Conservation (phyloP, 2,329 filamentous ascomycete species). For the Colletotrichum spinosum region DNA sequence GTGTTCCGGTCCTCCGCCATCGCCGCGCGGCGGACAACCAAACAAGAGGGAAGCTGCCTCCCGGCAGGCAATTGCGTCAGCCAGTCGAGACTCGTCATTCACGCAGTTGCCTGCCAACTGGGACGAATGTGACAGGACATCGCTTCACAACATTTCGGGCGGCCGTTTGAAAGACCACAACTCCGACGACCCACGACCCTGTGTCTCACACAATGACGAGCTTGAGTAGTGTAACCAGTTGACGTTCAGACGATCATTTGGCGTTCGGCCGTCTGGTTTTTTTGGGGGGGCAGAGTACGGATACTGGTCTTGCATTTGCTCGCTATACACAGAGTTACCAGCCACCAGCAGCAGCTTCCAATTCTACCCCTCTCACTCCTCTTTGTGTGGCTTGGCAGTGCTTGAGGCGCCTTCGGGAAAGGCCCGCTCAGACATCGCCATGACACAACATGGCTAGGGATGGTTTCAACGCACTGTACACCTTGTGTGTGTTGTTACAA, state of each 20-base stretch:
- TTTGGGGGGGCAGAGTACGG: too few species aligned
- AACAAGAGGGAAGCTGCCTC: background rate
- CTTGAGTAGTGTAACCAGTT: too few species aligned
- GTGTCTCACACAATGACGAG: too few species aligned
- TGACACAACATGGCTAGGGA: constrained; percentile 10
- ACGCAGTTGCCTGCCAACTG: too few species aligned
- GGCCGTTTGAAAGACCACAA: too few species aligned
- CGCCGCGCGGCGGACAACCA: constrained; percentile 21
- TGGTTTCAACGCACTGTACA: background rate
- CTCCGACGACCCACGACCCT: too few species aligned
- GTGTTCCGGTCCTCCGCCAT: background rate
- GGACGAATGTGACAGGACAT: too few species aligned
- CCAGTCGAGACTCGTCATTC: constrained; percentile 5
- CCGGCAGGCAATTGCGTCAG: constrained; percentile 26
- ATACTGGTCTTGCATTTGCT: constrained; percentile 27
- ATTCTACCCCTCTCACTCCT: background rate
- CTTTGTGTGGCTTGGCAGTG: constrained; percentile 28
- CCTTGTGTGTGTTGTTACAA: background rate
- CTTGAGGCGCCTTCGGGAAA: constrained; percentile 21
- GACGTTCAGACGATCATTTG: too few species aligned
- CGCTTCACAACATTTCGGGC: too few species aligned
- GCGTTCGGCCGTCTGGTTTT: too few species aligned
- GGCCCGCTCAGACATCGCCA: constrained; percentile 23
- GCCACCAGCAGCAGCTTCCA: constrained; percentile 17
- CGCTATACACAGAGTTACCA: constrained; percentile 16